Evolutionary conservation across 306 rosid genomes (phyloP).

Genomic region (Cucurbita ficifolia): DNA sequence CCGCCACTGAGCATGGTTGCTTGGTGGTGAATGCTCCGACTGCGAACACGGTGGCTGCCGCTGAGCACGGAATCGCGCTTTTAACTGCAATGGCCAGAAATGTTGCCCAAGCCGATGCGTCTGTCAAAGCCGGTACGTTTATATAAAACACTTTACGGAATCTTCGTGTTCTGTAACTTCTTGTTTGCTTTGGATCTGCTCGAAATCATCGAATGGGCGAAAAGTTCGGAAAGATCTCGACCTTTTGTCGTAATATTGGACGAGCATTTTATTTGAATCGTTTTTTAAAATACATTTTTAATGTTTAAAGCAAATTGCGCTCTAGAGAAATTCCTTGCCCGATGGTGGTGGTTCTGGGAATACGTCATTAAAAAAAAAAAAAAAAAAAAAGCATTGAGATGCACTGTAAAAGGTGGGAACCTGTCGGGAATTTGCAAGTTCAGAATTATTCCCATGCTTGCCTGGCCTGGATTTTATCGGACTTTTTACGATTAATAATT

Average conservation of each 20-base stretch:
- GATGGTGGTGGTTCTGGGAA: background rate
- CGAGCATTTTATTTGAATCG: background rate
- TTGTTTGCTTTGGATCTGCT: background rate
- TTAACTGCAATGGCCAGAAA: conserved; percentile 91
- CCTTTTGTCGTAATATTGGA: background rate
- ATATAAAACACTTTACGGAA: conserved; percentile 11
- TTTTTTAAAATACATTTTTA: background rate
- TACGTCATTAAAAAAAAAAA: background rate
- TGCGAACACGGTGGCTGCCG: conserved; percentile 93
- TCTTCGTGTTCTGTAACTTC: background rate
- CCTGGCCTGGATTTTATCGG: background rate
- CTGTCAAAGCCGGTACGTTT: conserved; percentile 71
- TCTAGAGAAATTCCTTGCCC: background rate
- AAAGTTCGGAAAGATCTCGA: background rate
- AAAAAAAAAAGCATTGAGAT: background rate
- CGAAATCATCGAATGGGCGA: background rate
- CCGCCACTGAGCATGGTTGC: conserved; percentile 96
- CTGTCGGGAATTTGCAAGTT: background rate
- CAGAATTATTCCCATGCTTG: background rate
- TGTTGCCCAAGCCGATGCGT: conserved; percentile 92
- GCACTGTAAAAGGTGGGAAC: background rate
- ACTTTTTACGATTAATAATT: background rate
- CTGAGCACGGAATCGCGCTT: conserved; percentile 93
- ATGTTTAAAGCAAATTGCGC: background rate
- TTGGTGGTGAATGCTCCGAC: conserved; percentile 94